These are phyloP conservation scores for Pichia scutulata DNA, from an alignment of 805 yeast genomes.

Conservation along the genomic window DNA sequence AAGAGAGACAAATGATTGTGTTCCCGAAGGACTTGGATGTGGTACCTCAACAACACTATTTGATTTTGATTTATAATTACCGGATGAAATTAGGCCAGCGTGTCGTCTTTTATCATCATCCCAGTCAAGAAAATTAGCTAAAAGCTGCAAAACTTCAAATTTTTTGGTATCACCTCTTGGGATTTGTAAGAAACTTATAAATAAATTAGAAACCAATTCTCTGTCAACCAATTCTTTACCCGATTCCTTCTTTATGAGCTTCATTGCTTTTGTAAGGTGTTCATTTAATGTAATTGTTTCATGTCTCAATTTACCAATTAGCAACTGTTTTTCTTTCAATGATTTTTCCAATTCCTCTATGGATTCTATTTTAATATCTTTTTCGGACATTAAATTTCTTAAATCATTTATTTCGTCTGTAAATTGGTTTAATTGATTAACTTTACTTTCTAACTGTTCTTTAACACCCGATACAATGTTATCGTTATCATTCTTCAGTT, in stretches of 20 bases:
- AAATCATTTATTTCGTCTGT: slow-evolving; percentile 15
- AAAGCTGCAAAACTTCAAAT: slow-evolving; percentile 81
- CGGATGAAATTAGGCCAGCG: slow-evolving; percentile 52
- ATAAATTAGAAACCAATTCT: slow-evolving; percentile 78
- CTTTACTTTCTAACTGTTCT: slow-evolving; percentile 14
- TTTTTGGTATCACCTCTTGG: slow-evolving; percentile 94
- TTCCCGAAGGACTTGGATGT: slow-evolving; percentile 10
- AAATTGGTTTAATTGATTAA: slow-evolving; percentile 16
- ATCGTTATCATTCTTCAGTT: slow-evolving; percentile 17
- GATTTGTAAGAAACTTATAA: slow-evolving; percentile 75
- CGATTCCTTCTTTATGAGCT: slow-evolving; percentile 71
- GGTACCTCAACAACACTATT: slow-evolving; percentile 28
- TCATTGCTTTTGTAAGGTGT: slow-evolving; percentile 87
- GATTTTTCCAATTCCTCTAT: slow-evolving; percentile 41
- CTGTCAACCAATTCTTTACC: slow-evolving; percentile 75
- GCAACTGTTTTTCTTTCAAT: slow-evolving; percentile 61
- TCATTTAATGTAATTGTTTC: slow-evolving; percentile 92
- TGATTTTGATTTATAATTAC: slow-evolving; percentile 19
- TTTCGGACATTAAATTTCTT: slow-evolving; percentile 8
- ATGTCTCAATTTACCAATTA: slow-evolving; percentile 86
- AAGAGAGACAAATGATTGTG: slow-evolving; percentile 50
- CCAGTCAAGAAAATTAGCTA: slow-evolving; percentile 82
- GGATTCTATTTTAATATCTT: slow-evolving; percentile 18
- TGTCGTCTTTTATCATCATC: slow-evolving; percentile 68
- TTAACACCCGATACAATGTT: slow-evolving; percentile 16